phyloP scores from a whole-genome alignment of 371 early-diverging fungal species.

The Apophysomyces trapeziformis region DNA sequence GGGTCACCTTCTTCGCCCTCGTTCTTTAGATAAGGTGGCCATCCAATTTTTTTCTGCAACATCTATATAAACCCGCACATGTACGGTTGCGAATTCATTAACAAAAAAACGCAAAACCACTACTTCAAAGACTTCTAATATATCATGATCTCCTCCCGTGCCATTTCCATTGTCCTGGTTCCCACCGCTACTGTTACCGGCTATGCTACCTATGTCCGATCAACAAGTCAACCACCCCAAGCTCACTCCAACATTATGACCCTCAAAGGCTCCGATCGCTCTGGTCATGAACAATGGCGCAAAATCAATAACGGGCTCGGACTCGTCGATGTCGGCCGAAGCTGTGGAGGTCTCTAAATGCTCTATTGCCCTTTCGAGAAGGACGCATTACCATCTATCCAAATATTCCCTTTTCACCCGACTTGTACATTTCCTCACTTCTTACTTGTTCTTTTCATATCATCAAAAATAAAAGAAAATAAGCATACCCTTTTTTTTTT shows the following conservation, averaged over 20 bases:
- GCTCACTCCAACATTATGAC: constrained; percentile 46
- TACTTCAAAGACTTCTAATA: constrained; percentile 11
- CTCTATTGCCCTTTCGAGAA: not conserved
- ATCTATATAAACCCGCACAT: constrained; percentile 1
- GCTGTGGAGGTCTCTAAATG: constrained; percentile 51
- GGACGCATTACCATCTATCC: not conserved
- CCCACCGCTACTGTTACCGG: constrained; percentile 47
- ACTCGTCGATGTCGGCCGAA: constrained; percentile 51
- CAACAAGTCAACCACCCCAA: constrained; percentile 38
- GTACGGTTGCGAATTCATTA: not conserved
- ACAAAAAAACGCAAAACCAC: not conserved
- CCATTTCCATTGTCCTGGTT: constrained; percentile 39
- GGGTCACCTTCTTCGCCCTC: not conserved
- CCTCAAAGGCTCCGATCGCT: constrained; percentile 23
- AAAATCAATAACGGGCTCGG: constrained; percentile 51
- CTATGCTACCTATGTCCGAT: constrained; percentile 49
- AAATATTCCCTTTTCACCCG: not conserved
- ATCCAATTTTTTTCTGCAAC: not conserved
- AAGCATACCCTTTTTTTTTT: not conserved
- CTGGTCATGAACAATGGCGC: constrained; percentile 40
- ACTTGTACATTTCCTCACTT: not conserved
- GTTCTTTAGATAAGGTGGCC: constrained; percentile 1
- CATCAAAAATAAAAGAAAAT: not conserved
- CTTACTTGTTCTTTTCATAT: not conserved
- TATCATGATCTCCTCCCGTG: constrained; percentile 35